Conservation (phyloP, 192 early-diverging fungal species). For the Entomortierella parvispora region DNA sequence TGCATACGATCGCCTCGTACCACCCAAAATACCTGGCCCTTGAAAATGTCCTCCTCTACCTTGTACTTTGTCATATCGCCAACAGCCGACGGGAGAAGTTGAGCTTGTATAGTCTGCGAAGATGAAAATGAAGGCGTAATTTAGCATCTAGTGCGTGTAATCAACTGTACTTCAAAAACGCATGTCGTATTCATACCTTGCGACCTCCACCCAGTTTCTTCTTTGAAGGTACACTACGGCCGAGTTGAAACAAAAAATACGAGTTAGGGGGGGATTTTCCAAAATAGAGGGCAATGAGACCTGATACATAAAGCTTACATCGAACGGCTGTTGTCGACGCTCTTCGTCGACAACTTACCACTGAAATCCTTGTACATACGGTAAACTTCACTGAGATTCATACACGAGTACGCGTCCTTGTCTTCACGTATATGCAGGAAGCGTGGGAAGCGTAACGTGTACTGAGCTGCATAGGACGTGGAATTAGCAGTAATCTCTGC, state of each 20-base stretch:
- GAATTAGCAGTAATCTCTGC: conserved; percentile 67
- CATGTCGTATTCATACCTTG: conserved; percentile 10
- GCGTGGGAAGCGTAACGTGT: conserved; percentile 82
- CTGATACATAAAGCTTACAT: conserved; percentile 3
- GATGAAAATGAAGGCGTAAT: not conserved
- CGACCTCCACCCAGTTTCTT: conserved; percentile 23
- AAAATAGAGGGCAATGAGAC: too few species aligned
- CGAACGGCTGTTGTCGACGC: not conserved
- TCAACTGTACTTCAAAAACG: not conserved
- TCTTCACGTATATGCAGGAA: conserved; percentile 75
- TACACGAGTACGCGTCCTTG: conserved; percentile 62
- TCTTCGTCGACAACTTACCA: conserved; percentile 31
- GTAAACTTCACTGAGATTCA: conserved; percentile 55
- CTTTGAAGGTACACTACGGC: conserved; percentile 15
- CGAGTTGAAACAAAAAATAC: not conserved
- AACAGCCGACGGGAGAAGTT: conserved; percentile 22
- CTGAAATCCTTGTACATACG: conserved; percentile 45
- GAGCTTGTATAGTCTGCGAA: conserved; percentile 26
- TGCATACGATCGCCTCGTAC: conserved; percentile 51
- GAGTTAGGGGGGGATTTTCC: too few species aligned
- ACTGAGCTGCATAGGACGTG: conserved; percentile 64
- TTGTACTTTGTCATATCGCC: conserved; percentile 58
- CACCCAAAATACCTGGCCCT: conserved; percentile 55
- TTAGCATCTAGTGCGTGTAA: not conserved
- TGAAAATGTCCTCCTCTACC: conserved; percentile 64